Conservation (phyloP, 2,329 filamentous ascomycete genomes). For the Sclerotinia nivalis region DNA sequence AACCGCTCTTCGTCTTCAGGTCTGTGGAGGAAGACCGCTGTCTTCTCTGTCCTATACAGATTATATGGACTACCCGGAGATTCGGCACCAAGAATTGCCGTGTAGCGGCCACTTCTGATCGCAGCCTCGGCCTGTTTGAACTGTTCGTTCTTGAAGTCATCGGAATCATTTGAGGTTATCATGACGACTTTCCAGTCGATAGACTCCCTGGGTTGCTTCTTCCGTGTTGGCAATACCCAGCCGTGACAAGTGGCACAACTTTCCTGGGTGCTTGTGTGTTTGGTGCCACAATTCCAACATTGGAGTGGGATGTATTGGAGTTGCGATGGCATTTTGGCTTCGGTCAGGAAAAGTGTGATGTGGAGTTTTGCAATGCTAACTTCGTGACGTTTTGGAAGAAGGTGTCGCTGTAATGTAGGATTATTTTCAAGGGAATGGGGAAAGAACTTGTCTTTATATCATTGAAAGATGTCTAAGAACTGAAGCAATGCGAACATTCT, state of each 20-base stretch:
- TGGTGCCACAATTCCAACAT: neutral
- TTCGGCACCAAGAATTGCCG: neutral
- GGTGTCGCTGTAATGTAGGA: neutral
- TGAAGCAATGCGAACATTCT: neutral
- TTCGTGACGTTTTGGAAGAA: too few species aligned
- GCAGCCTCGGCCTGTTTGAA: rapidly evolving
- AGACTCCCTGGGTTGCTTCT: rapidly evolving
- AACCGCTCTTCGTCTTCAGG: neutral
- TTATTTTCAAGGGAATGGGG: neutral
- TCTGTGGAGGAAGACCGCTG: neutral
- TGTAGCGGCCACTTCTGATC: neutral
- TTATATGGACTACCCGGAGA: neutral
- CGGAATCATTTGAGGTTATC: neutral
- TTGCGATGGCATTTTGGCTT: neutral
- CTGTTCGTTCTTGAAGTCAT: neutral
- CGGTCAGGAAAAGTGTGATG: rapidly evolving
- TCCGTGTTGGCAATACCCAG: neutral
- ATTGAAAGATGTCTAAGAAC: neutral
- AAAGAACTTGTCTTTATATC: neutral
- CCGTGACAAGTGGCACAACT: neutral
- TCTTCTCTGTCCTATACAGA: too few species aligned
- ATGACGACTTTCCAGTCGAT: neutral
- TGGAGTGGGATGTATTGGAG: neutral
- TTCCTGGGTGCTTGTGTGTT: neutral
- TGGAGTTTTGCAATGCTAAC: neutral